These are phyloP conservation scores for Seiridium unicorne DNA, from an alignment of 2,329 filamentous ascomycete species.

Conservation along the genomic window DNA sequence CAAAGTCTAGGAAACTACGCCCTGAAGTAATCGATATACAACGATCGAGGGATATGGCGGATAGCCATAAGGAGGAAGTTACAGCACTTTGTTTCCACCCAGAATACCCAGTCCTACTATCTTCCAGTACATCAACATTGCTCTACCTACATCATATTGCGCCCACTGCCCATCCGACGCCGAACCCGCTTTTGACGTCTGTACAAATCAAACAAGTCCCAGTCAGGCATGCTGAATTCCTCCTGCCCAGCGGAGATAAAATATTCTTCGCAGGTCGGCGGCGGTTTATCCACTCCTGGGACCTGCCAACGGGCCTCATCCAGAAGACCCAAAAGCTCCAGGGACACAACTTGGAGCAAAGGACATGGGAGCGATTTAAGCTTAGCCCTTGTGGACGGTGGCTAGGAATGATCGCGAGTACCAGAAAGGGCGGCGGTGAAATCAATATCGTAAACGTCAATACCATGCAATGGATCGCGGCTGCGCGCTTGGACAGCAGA, in stretches of 20 bases:
- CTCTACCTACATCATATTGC: conserved; percentile 88
- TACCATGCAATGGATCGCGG: conserved; percentile 84
- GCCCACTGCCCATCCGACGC: conserved; percentile 69
- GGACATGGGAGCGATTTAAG: conserved; percentile 87
- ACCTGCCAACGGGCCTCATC: conserved; percentile 76
- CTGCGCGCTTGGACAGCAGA: conserved; percentile 77
- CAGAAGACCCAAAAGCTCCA: conserved; percentile 78
- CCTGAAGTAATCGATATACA: conserved; percentile 91
- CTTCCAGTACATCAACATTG: conserved; percentile 81
- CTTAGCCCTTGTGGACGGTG: conserved; percentile 83
- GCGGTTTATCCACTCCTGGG: conserved; percentile 93
- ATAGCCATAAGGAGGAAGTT: conserved; percentile 75
- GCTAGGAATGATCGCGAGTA: conserved; percentile 78
- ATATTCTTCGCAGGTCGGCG: conserved; percentile 88
- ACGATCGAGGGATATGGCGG: conserved; percentile 80
- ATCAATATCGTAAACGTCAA: conserved; percentile 80
- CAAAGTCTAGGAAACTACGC: conserved; percentile 70
- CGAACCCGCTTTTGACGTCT: conserved; percentile 87
- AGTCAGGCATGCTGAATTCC: conserved; percentile 80
- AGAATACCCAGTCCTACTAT: conserved; percentile 81
- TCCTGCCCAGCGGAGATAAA: conserved; percentile 68
- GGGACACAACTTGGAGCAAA: conserved; percentile 78
- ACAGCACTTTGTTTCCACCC: conserved; percentile 89
- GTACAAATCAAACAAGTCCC: conserved; percentile 82
- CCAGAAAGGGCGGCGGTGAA: conserved; percentile 80